These are phyloP conservation scores for Hansenula lynferdii DNA, from an alignment of 1,139 yeast species.

Conservation along the genomic window DNA sequence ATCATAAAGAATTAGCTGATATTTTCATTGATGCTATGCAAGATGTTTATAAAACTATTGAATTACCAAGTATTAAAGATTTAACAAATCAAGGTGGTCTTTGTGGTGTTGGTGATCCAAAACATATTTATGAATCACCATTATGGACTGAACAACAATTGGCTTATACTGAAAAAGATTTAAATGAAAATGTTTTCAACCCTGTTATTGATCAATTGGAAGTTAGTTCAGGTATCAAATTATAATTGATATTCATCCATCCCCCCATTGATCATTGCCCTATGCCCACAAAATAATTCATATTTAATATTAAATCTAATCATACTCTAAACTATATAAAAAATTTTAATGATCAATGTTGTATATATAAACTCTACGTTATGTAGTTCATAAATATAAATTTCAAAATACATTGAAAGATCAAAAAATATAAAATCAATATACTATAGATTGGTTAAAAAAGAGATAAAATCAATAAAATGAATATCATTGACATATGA, in stretches of 20 bases:
- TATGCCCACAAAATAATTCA: neutral
- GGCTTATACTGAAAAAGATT: conserved; percentile 50
- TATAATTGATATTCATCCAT: neutral
- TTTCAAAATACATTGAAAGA: too few relatives aligned
- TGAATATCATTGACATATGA: too few relatives aligned
- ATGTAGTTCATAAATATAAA: too few relatives aligned
- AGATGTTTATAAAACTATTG: conserved; percentile 70
- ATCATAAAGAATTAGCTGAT: conserved; percentile 70
- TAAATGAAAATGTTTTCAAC: conserved; percentile 60
- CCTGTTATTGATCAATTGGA: conserved; percentile 58
- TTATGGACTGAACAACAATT: conserved; percentile 88
- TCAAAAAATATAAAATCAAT: too few relatives aligned
- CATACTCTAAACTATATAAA: too few relatives aligned
- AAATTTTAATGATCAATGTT: too few relatives aligned
- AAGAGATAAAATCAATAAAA: too few relatives aligned
- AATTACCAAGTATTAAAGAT: conserved; percentile 68
- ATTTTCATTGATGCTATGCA: conserved; percentile 75
- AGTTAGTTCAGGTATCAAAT: conserved; percentile 61
- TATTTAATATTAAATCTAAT: too few relatives aligned
- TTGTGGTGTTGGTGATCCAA: conserved; percentile 75
- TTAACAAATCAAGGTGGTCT: conserved; percentile 82
- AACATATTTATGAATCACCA: conserved; percentile 38
- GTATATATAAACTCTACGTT: too few relatives aligned
- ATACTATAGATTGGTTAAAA: too few relatives aligned
- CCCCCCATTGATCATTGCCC: neutral